Evolutionary conservation across 1,284 basidiomycete genomes (phyloP), one percentile per base, ranked within the genome.

Genomic region (Vanrija sp.): DNA sequence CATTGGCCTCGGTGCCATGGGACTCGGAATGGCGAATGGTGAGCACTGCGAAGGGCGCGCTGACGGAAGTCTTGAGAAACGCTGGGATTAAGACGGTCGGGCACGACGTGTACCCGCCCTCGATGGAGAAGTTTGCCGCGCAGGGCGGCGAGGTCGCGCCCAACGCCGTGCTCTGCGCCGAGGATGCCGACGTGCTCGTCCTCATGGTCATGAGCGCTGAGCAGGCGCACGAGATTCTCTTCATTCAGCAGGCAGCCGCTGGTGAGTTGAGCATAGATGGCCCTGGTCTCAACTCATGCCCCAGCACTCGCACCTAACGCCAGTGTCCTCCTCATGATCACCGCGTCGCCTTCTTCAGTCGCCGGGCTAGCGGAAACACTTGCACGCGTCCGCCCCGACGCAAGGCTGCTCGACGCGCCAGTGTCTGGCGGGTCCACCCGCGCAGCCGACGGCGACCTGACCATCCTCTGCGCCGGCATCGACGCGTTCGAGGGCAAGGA

Each of bases 341-440:
- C 69, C 15, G 56, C 63, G 35, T 57, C 67, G 0, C 62, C 68
- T 1, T 63, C 59, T 6, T 57, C 52, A 3, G 62, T 61, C 2
- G 41, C 45, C 3, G 36, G 47, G 2, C 49, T 72, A 20, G 35
- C 47, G 10, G 41, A 45, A 3, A 45, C 45, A 14, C 51, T 68
- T 1, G 23, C 46, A 1, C 25, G 47, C 1, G 48, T 57, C 1
- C 56, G 64, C 15, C 35, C 56, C 27, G 68, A 72, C 44, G 55
- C 68, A 1, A 25, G 25, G 9, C 57, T 71, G 6, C 49, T 72
- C 36, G 70, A 72, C 55, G 57, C 57, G 16, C 70, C 70, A 4
- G 68, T 72, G 3, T 71, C 68, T 0, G 70, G 70, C 5, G 68
- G 64, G 1, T 59, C 61, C 2, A 47, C 58, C 4, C 66, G 70